Conservation (phyloP, 208 protist species). For the Trypanosoma conorhini region DNA sequence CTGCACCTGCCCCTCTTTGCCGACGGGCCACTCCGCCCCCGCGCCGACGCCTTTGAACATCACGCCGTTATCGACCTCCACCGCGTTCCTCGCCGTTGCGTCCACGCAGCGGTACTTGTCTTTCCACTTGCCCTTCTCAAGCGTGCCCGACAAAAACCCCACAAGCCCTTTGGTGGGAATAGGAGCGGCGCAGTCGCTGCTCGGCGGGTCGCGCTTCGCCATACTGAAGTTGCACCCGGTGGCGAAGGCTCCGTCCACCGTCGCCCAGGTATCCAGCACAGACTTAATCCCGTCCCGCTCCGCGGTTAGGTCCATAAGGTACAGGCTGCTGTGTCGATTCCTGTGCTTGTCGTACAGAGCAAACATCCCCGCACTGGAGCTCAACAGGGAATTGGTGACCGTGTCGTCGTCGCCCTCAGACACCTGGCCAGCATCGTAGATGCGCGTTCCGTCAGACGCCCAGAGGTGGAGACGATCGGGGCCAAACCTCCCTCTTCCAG, state of each 20-base stretch:
- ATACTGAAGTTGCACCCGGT: background rate
- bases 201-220: too few species aligned
- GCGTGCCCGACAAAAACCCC: conserved; percentile 10
- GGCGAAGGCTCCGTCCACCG: conserved; percentile 1
- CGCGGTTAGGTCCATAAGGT: background rate
- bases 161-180: conserved; percentile 17
- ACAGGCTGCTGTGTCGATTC: background rate
- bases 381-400: conserved; percentile 13
- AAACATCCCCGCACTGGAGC: background rate
- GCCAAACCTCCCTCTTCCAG: background rate
- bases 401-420: conserved; percentile 5
- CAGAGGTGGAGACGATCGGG: conserved; percentile 21
- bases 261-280: conserved; percentile 9
- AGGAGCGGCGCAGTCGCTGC: background rate
- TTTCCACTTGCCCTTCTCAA: background rate
- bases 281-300: conserved; percentile 8
- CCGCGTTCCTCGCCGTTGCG: background rate
- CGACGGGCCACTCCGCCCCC: conserved; percentile 23
- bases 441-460: conserved; percentile 16
- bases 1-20: conserved; percentile 24
- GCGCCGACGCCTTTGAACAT: conserved; percentile 3
- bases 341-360: conserved; percentile 9
- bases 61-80: background rate
- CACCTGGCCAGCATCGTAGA: conserved; percentile 15
- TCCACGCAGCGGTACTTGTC: conserved; percentile 21